A percentile compares a stretch with the other conserved stretches of the same genome.
Evolutionary conservation across 2,329 filamentous ascomycete genomes (phyloP).

Genomic region (Clarireedia homoeocarpa): DNA sequence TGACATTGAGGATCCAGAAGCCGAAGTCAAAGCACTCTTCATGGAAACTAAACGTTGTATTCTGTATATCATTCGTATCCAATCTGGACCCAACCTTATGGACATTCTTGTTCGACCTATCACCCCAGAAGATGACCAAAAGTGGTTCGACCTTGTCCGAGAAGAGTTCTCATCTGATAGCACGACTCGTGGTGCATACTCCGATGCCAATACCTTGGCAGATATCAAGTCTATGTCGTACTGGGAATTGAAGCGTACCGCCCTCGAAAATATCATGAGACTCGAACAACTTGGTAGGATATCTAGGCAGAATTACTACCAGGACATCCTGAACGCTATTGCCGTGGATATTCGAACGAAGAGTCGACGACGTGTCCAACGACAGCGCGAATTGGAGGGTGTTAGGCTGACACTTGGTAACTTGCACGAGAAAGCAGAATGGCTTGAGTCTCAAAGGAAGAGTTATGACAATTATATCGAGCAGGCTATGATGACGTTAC

Average conservation of each 20-base stretch:
- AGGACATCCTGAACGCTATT: slow-evolving; percentile 96
- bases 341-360: slow-evolving; percentile 96
- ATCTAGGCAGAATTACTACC: slow-evolving; percentile 80
- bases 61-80: slow-evolving; percentile 94
- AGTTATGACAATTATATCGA: slow-evolving; percentile 99
- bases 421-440: slow-evolving; percentile 78
- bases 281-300: slow-evolving; percentile 85
- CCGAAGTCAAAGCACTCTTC: slow-evolving; percentile 83
- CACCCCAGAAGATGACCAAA: slow-evolving; percentile 75
- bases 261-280: slow-evolving; percentile 86
- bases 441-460: slow-evolving; percentile 91
- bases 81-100: slow-evolving; percentile 84
- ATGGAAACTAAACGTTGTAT: slow-evolving; percentile 98
- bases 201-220: slow-evolving; percentile 72
- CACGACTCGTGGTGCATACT: slow-evolving; percentile 75
- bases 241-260: slow-evolving; percentile 84
- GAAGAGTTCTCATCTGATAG: slow-evolving; percentile 70
- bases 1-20: slow-evolving; percentile 86
- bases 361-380: slow-evolving; percentile 84
- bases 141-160: slow-evolving; percentile 72
- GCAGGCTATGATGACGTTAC: slow-evolving; percentile 92
- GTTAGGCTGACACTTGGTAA: slow-evolving; percentile 68
- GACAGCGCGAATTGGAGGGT: slow-evolving; percentile 82
- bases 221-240: slow-evolving; percentile 89
- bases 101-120: slow-evolving; percentile 93